phyloP scores from a whole-genome alignment of 2,329 filamentous ascomycete species.

The Diplodia intermedia region DNA sequence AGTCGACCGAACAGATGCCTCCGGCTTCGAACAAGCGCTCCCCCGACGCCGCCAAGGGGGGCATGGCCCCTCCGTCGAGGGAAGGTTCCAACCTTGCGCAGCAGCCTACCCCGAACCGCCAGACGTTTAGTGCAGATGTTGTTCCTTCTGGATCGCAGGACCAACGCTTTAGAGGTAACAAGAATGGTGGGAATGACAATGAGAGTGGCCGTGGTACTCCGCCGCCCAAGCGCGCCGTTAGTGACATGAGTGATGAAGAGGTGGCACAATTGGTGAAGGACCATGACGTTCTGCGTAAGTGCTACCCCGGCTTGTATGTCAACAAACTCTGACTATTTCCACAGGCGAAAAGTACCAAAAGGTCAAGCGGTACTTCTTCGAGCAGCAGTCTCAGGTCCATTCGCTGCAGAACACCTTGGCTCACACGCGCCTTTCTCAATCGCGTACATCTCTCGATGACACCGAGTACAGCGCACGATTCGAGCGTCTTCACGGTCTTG shows the following conservation, averaged over 20 bases:
- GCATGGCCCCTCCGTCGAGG: constrained; percentile 10
- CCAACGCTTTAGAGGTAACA: constrained; percentile 51
- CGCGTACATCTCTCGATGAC: constrained; percentile 91
- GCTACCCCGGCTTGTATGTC: constrained; percentile 33
- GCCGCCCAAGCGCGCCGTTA: constrained; percentile 50
- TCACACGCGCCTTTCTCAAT: constrained; percentile 92
- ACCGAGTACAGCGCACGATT: constrained; percentile 92
- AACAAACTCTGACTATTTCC: constrained; percentile 26
- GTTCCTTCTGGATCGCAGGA: constrained; percentile 54
- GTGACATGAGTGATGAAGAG: constrained; percentile 58
- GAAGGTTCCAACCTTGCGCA: constrained; percentile 13
- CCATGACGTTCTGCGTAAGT: constrained; percentile 57
- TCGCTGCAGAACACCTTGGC: constrained; percentile 97
- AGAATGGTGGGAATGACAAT: constrained; percentile 40
- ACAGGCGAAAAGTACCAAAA: constrained; percentile 95
- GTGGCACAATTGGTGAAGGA: constrained; percentile 56
- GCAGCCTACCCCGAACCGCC: constrained; percentile 28
- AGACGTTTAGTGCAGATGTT: constrained; percentile 55
- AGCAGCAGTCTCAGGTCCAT: constrained; percentile 87
- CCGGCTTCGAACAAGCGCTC: constrained; percentile 20
- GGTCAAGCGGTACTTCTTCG: constrained; percentile 97
- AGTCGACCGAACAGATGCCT: constrained; percentile 26
- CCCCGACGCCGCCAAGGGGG: constrained; percentile 21
- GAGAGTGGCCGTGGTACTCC: constrained; percentile 54
- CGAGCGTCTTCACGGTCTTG: constrained; percentile 87